Conservation (phyloP, 129 eudicot species). For the Centaurea solstitialis region DNA sequence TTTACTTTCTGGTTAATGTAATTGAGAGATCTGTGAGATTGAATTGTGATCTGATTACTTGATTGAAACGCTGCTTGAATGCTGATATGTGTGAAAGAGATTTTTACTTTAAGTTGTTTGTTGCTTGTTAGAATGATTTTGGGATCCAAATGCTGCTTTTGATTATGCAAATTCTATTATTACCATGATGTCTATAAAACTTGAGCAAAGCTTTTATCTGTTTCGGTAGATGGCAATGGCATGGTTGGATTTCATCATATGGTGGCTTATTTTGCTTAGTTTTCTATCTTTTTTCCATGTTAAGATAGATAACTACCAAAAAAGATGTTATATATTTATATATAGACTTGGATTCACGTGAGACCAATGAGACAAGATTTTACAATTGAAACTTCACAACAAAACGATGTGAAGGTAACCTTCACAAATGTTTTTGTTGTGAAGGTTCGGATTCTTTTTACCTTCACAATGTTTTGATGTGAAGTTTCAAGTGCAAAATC, state of each 20-base stretch:
- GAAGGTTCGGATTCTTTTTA: no score
- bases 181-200: not conserved
- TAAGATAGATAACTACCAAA: not conserved
- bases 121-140: not conserved
- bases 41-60: not conserved
- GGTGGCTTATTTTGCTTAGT: not conserved
- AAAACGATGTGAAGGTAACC: no score
- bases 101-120: not conserved
- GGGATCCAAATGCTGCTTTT: not conserved
- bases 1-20: not conserved
- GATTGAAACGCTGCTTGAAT: not conserved
- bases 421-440: no score
- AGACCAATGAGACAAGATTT: no score
- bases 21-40: not conserved
- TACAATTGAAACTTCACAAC: no score
- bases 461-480: no score
- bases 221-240: not conserved
- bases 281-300: no score
- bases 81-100: not conserved
- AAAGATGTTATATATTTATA: not conserved
- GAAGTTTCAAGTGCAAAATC: no score
- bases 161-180: not conserved
- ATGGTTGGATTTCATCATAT: not conserved
- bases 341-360: no score
- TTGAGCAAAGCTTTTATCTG: not conserved